Evolutionary conservation across 768 basidiomycete species (phyloP), one percentile per base, ranked within the genome.

Genomic region (Tylopilus cervinicoccineus): DNA sequence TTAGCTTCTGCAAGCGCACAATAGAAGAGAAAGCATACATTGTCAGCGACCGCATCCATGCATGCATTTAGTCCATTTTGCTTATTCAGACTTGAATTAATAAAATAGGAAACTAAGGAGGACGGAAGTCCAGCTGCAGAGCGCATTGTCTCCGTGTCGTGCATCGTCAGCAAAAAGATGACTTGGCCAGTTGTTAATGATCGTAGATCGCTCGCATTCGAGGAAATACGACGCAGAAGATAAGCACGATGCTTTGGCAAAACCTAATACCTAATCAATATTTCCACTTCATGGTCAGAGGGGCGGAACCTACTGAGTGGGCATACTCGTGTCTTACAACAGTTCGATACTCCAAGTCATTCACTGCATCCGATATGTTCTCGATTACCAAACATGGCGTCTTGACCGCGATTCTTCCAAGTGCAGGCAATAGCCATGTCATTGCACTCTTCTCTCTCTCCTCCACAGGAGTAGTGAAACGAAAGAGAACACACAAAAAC

Each of bases 301-400:
- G n/a, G 13, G 20, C 38, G 45, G 19, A 55, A n/a, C 81, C 56
- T 58, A 90, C 91, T 29, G 79, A 84, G 53, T 83, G 76, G 0
- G 83, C 83, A 57, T 86, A 94, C 58, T 94, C 92, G 57, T 86
- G 86, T 16, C 93, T 76, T 43, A 98, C 79, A 24, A 93, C 85
- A 5, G 92, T 86, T 61, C 92, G 94, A 62, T 94, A 96, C 65
- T 95, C 93, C 20, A 97, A 75, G 52, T 93, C 92, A 56, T 88
- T 91, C 16, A 84, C 84, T 16, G 83, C 84, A 61, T 95, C 93
- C 45, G 83, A 81, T 0, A 88, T 79, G 50, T 81, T 82, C 63
- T 96, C 95, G 24, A 86, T 69, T 10, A 97, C 84, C 56, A 94
- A 76, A 3, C 82, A 72, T 1, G 95, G 95, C 0, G 94, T 93